Conservation (phyloP, 768 basidiomycete species). For the Pisolithus marmoratus region DNA sequence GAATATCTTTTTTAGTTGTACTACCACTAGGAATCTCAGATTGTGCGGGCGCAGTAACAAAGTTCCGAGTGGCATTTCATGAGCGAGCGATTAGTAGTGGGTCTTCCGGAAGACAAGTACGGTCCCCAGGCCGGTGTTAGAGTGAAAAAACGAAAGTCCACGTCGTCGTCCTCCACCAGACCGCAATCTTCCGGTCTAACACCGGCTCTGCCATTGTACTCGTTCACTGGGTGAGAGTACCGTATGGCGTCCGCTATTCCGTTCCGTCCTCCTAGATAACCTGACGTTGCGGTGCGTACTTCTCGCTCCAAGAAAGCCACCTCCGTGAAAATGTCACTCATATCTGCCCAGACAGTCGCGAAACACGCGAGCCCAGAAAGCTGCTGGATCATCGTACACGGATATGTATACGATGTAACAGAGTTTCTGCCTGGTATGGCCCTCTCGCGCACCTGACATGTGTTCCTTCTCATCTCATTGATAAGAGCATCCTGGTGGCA, state of each 20-base stretch:
- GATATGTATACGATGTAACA: constrained; percentile 68
- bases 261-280: constrained; percentile 2
- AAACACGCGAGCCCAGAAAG: constrained; percentile 46
- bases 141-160: neutral
- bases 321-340: constrained; percentile 12
- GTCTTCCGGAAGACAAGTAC: too few species aligned
- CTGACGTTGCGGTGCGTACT: neutral
- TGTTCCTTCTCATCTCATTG: neutral
- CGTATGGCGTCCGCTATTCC: constrained; percentile 12
- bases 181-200: neutral
- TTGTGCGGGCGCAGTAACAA: too few species aligned
- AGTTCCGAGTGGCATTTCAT: too few species aligned
- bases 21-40: too few species aligned
- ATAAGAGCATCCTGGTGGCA: constrained; percentile 49
- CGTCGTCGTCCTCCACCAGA: neutral
- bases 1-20: too few species aligned
- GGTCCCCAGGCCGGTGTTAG: too few species aligned
- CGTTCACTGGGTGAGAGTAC: neutral
- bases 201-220: neutral
- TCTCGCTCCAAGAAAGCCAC: neutral
- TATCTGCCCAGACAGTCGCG: constrained; percentile 40
- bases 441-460: neutral
- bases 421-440: constrained; percentile 55
- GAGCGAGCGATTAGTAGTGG: too few species aligned
- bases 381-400: constrained; percentile 74